phyloP scores from a whole-genome alignment of 2,329 filamentous ascomycete genomes.

The Plenodomus tracheiphilus region DNA sequence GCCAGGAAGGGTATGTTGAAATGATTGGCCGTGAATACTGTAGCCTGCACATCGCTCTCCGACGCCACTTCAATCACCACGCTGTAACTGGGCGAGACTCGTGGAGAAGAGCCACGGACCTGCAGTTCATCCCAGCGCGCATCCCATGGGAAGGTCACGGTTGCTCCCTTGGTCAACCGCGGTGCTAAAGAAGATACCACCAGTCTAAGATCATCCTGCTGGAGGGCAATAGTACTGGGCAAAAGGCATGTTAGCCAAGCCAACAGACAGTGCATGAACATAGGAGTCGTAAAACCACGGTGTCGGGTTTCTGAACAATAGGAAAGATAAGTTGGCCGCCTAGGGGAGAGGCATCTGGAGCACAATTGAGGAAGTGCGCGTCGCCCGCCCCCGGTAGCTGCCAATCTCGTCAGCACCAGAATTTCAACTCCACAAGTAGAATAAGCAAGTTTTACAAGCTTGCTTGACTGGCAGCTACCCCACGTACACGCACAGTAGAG shows the following conservation, averaged over 20 bases:
- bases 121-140: conserved; percentile 15
- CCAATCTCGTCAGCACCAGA: too few relatives aligned
- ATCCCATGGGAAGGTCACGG: conserved; percentile 17
- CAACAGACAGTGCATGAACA: conserved; percentile 1
- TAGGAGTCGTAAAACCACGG: neutral
- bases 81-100: conserved; percentile 17
- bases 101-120: conserved; percentile 19
- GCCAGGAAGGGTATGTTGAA: conserved; percentile 43
- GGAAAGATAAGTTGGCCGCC: neutral
- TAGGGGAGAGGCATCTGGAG: neutral
- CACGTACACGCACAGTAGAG: too few relatives aligned
- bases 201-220: neutral
- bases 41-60: conserved; percentile 19
- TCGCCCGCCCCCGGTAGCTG: too few relatives aligned
- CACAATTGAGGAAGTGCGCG: too few relatives aligned
- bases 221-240: neutral
- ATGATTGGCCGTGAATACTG: conserved; percentile 11
- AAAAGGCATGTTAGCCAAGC: conserved; percentile 1
- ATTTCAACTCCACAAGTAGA: too few relatives aligned
- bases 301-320: neutral
- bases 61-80: conserved; percentile 21
- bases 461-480: too few relatives aligned
- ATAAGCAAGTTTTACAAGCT: too few relatives aligned
- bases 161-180: conserved; percentile 12
- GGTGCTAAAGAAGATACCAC: conserved; percentile 1